Evolutionary conservation across 1,284 basidiomycete species (phyloP).

Genomic region (Spongispora temasekensis): DNA sequence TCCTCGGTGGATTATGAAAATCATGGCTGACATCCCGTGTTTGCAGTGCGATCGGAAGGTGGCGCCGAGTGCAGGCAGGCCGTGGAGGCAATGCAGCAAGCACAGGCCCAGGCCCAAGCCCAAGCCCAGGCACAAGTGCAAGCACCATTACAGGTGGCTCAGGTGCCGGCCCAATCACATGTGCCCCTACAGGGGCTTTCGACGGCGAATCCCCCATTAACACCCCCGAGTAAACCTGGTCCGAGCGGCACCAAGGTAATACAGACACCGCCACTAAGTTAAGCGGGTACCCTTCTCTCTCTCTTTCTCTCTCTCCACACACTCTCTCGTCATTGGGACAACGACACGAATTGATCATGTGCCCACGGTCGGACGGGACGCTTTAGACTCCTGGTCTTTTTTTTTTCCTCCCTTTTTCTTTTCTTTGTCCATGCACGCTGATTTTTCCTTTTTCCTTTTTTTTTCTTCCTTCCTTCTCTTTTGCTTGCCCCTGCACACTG

Average conservation of each 20-base stretch:
- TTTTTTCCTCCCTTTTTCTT: not conserved
- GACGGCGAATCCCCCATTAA: conserved; percentile 17
- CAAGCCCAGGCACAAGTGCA: conserved; percentile 22
- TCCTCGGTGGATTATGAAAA: conserved; percentile 19
- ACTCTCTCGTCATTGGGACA: conserved; percentile 9
- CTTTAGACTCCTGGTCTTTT: conserved; percentile 19
- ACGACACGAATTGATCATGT: conserved; percentile 11
- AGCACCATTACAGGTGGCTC: conserved; percentile 20
- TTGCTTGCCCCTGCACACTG: conserved; percentile 10
- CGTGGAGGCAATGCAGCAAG: conserved; percentile 39
- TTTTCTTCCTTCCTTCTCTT: not conserved
- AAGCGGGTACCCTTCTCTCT: too few species aligned
- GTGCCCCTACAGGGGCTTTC: conserved; percentile 22
- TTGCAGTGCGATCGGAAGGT: conserved; percentile 78
- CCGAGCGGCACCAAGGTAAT: conserved; percentile 20
- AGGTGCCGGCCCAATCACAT: conserved; percentile 23
- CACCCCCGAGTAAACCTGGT: conserved; percentile 24
- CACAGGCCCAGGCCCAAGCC: conserved; percentile 31
- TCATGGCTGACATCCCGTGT: conserved; percentile 23
- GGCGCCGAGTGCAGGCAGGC: conserved; percentile 70
- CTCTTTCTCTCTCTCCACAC: not conserved
- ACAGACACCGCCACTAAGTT: conserved; percentile 24
- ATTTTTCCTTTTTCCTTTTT: not conserved
- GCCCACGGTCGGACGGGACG: conserved; percentile 24
- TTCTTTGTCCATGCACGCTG: conserved; percentile 6